A percentile compares a stretch with the other conserved stretches of the same genome.
Evolutionary conservation across 306 rosid genomes (phyloP).

Genomic region (Carpinus viminea): DNA sequence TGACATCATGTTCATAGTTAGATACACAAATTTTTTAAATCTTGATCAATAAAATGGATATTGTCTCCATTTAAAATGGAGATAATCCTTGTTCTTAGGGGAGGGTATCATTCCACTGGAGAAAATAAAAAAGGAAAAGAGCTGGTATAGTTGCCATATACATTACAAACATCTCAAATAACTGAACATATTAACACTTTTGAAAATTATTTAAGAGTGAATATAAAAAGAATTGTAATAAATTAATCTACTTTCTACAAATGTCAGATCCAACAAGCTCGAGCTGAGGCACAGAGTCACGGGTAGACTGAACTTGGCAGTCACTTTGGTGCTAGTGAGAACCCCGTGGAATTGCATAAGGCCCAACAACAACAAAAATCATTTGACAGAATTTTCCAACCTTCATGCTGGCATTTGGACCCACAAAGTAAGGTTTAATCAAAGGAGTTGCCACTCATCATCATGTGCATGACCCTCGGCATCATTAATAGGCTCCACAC

Average conservation of each 20-base stretch:
- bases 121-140: background rate
- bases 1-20: too few species aligned
- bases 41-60: too few species aligned
- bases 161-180: background rate
- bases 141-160: background rate
- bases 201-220: background rate
- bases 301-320: background rate
- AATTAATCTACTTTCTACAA: constrained; percentile 7
- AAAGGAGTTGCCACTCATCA: constrained; percentile 91
- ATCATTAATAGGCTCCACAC: constrained; percentile 31
- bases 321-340: background rate
- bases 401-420: background rate
- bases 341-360: background rate
- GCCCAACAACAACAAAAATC: background rate
- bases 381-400: constrained; percentile 17
- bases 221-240: constrained; percentile 4
- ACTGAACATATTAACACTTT: background rate
- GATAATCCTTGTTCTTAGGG: too few species aligned
- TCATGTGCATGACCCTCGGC: constrained; percentile 46
- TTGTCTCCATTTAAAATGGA: too few species aligned
- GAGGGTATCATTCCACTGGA: too few species aligned
- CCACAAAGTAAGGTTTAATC: constrained; percentile 18
- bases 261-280: constrained; percentile 6
- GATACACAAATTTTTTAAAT: too few species aligned
- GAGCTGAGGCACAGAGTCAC: constrained; percentile 1